A percentile compares a stretch with the other conserved stretches of the same genome.
Evolutionary conservation across 129 eudicot genomes (phyloP).

Genomic region (Daucus carota): DNA sequence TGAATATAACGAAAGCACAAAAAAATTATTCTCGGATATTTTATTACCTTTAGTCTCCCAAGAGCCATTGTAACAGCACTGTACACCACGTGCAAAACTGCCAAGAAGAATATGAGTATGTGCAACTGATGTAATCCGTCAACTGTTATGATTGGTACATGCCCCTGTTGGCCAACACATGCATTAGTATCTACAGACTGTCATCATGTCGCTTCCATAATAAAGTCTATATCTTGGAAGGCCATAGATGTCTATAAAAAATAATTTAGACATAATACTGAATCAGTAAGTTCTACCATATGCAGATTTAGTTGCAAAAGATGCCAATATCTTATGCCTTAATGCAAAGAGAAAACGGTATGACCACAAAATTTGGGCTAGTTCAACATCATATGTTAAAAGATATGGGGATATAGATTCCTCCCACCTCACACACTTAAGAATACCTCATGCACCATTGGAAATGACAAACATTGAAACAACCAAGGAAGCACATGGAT

Average conservation of each 20-base stretch:
- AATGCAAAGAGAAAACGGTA: conserved; percentile 50
- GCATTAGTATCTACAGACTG: background rate
- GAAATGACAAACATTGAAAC: background rate
- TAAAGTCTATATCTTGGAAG: background rate
- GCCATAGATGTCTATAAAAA: background rate
- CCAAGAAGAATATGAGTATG: conserved; percentile 84
- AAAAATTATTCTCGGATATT: background rate
- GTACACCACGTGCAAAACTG: conserved; percentile 64
- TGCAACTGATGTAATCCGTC: conserved; percentile 82
- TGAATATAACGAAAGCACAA: background rate
- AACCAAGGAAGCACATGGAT: background rate
- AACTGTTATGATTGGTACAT: conserved; percentile 58
- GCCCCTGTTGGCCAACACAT: conserved; percentile 32
- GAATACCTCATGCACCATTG: background rate
- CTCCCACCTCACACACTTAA: background rate
- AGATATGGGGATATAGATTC: background rate
- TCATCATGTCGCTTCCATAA: background rate
- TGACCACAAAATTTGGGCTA: conserved; percentile 23
- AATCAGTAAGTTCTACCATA: background rate
- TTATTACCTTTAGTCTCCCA: conserved; percentile 71
- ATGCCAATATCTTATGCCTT: background rate
- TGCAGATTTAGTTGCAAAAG: background rate
- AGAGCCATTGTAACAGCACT: conserved; percentile 91
- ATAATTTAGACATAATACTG: background rate
- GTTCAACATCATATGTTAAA: background rate